Base-by-base conservation (phyloP, 148 eudicot genomes). In the Chenopodium quinoa region DNA sequence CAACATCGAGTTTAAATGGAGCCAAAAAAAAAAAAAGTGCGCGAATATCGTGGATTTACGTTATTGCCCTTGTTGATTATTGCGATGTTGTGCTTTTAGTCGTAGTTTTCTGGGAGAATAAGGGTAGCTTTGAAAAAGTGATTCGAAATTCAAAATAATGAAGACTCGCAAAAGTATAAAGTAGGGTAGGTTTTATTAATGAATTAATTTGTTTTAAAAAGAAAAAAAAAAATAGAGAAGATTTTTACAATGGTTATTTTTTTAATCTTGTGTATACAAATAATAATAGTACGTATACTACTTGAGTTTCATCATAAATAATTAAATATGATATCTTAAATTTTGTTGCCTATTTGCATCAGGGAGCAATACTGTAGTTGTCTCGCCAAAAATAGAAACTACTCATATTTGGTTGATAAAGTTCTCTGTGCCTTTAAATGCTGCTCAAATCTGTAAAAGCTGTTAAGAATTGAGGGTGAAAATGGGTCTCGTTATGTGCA, bases 401-500 rank as follows among this genome's bases (percentile, higher is more conserved):
- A 40, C 44, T 40, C 44, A 5, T 37, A 37, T 40, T 4, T 40
- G 44, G 0, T 40, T 40, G 8, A 40, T 40, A 40, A 40, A 40
- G 37, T 40, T 40, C 1, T 40, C 44, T 40, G 44, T 68, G 46
- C 78, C 37, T 27, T n/a, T 75, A 58, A 75, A 82, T 84, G 89
- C 82, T 67, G 10, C 60, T 86, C 65, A 88, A 80, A 62, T 79
- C 88, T n/a, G 78, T 91, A 44, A 88, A 89, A 81, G 83, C 71
- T 93, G 34, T 44, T 92, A 84, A 85, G 80, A 71, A 83, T 92
- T 8, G 99, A 90, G 81, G 95, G 92, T 31, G 85, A 84, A 56
- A 89, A 79, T 52, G 97, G 93, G 79, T 88, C 88, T 2, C 87
- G 99, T 37, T 92, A 90, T 78, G 94, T 92, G 70, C 97, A 91